A percentile compares a stretch with the other conserved stretches of the same genome.
phyloP scores from a whole-genome alignment of 2,329 filamentous ascomycete genomes.

The Lachnellula cervina region DNA sequence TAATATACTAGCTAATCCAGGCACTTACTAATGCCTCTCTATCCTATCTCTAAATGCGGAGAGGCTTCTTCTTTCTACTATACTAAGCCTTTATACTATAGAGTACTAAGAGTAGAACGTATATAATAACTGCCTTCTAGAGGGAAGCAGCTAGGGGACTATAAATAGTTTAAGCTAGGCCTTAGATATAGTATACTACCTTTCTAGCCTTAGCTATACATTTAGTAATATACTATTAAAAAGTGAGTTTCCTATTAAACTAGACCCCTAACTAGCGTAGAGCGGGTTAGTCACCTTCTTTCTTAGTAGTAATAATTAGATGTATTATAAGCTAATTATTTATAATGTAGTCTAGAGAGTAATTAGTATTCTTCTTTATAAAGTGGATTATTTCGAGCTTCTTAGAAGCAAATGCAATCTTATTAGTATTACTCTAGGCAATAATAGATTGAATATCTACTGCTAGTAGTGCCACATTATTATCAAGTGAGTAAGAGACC shows the following conservation, averaged over 20 bases:
- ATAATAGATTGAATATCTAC: too few relatives aligned
- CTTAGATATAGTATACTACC: background rate
- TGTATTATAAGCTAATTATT: background rate
- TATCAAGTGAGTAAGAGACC: background rate
- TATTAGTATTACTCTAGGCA: too few relatives aligned
- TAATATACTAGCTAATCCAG: too few relatives aligned
- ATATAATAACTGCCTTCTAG: background rate
- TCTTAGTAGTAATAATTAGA: background rate
- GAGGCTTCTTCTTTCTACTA: background rate
- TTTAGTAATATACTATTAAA: background rate
- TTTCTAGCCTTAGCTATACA: background rate
- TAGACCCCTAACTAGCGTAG: background rate
- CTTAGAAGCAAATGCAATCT: too few relatives aligned
- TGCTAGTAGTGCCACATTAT: too few relatives aligned
- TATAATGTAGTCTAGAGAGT: background rate
- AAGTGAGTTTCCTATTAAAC: background rate
- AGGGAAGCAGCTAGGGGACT: background rate
- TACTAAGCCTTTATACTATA: background rate
- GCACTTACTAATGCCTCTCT: background rate
- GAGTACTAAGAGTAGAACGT: background rate
- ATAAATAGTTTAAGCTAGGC: background rate
- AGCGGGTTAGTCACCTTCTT: background rate
- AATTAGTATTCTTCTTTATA: background rate
- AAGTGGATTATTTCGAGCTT: too few relatives aligned
- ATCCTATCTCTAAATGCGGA: background rate